Evolutionary conservation across 257 asterid species (phyloP).

Genomic region (Scutellaria galericulata): DNA sequence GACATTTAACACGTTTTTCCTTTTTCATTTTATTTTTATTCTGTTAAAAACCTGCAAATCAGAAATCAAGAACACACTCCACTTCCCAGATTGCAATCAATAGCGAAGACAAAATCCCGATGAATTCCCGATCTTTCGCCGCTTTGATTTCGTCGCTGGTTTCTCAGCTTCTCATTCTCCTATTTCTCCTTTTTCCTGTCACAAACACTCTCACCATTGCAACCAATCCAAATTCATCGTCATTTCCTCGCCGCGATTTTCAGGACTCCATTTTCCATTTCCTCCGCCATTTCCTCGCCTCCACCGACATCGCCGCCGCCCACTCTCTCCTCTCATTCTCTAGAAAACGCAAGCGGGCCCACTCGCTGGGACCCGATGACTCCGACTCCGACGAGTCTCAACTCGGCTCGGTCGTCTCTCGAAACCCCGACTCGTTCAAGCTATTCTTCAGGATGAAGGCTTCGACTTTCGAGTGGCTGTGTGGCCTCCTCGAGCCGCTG

Average conservation of each 20-base stretch:
- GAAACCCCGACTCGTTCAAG: conserved; percentile 65
- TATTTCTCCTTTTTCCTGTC: conserved; percentile 52
- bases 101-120: conserved; percentile 30
- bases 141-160: conserved; percentile 66
- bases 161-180: conserved; percentile 54
- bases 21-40: not conserved
- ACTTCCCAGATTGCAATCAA: conserved; percentile 24
- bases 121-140: conserved; percentile 54
- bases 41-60: conserved; percentile 7
- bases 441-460: conserved; percentile 61
- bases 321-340: conserved; percentile 46
- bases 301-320: conserved; percentile 56
- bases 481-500: conserved; percentile 81
- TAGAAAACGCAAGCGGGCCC: conserved; percentile 66
- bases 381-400: conserved; percentile 31
- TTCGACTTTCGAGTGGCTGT: conserved; percentile 84
- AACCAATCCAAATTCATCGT: conserved; percentile 18
- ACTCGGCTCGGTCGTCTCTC: conserved; percentile 36
- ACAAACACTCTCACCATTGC: conserved; percentile 33
- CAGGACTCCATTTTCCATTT: conserved; percentile 40
- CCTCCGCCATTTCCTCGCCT: conserved; percentile 57
- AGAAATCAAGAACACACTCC: not conserved
- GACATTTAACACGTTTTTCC: conserved; percentile 10
- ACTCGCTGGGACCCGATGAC: conserved; percentile 24
- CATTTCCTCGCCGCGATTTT: conserved; percentile 31